A percentile compares a stretch with the other conserved stretches of the same genome.
Evolutionary conservation across 352 stramenopile genomes (phyloP).

Genomic region (Chrysophaeum taylorii): DNA sequence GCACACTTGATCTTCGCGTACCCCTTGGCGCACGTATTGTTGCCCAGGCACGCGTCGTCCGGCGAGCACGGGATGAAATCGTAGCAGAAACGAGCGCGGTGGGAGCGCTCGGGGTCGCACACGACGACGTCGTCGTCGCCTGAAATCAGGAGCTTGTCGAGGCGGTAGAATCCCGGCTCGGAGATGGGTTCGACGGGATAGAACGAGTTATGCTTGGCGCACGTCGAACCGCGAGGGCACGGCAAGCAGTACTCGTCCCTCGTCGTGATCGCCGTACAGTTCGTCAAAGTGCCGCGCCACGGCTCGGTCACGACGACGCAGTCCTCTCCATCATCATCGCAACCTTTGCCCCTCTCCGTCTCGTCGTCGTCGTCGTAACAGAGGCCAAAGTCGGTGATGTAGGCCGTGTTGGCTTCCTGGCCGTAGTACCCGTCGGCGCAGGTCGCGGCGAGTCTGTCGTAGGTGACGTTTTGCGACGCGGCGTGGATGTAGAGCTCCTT

Average conservation of each 20-base stretch:
- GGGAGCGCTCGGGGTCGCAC: too few species aligned
- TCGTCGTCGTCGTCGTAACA: slow-evolving; percentile 9
- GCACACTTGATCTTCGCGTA: slow-evolving; percentile 22
- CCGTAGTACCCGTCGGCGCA: slow-evolving; percentile 7
- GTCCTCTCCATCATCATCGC: background rate
- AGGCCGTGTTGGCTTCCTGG: slow-evolving; percentile 6
- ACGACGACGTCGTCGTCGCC: background rate
- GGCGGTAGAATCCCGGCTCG: background rate
- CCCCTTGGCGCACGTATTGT: slow-evolving; percentile 19
- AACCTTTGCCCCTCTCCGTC: slow-evolving; percentile 4
- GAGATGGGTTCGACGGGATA: background rate
- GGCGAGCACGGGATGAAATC: slow-evolving; percentile 18
- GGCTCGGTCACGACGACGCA: slow-evolving; percentile 2
- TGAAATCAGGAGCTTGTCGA: background rate
- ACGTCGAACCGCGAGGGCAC: slow-evolving; percentile 14
- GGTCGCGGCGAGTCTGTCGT: background rate
- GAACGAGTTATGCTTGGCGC: background rate
- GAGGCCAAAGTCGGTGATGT: background rate
- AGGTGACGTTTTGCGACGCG: slow-evolving; percentile 5
- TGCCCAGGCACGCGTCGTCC: slow-evolving; percentile 17
- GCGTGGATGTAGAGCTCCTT: slow-evolving; percentile 16
- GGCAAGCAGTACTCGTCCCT: slow-evolving; percentile 19
- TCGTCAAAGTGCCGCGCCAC: background rate
- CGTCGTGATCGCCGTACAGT: slow-evolving; percentile 11
- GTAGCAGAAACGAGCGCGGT: too few species aligned